Base-by-base conservation (phyloP, 148 eudicot genomes). In the Arctostaphylos glauca region DNA sequence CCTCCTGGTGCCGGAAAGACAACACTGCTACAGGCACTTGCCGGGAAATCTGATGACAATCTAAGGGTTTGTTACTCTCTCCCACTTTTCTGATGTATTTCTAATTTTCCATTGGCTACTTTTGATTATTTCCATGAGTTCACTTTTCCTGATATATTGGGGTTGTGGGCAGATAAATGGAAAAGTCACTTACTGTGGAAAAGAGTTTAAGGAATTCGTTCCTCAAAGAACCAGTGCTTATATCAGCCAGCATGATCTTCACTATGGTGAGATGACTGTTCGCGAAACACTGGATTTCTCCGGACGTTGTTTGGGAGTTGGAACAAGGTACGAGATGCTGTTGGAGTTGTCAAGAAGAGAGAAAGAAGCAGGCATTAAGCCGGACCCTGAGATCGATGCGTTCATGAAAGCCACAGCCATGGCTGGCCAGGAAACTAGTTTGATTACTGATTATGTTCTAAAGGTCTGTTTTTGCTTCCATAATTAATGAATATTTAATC, bases 1-100 rank as follows among this genome's bases (percentile, higher is more conserved):
- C 87, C 87, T 31, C 89, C 89, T 18, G 89, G 87, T 41, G 76
- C 89, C 4, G 89, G 89, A 5, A 87, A 85, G 78, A 85, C 89
- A 19, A 85, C 86, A 5, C 50, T 87, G 84, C 56, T 87, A 15
- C 81, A 74, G 77, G 87, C 89, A n/a, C 81, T 87, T 49, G 83
- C 87, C 16, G 89, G 81, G 60, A 84, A 82, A 19, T 49, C 66
- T 54, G 89, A 84, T 56, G 67, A 84, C 54, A 83, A 82, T 84
- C 76, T 87, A 49, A 84, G 64, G 76, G 89, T 84, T 44, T 44
- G 74, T 80, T 2, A 8, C 12, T 53, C 5, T 16, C 38, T 52
- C 54, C 54, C 54, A 6, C 9, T 52, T 52, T 52, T 52, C 12
- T 10, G 12, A 52, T 52, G 54, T 52, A 52, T 52, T 8, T 52